These are phyloP conservation scores for Blastobotrys elegans DNA, from an alignment of 1,139 yeast genomes.

Conservation along the genomic window DNA sequence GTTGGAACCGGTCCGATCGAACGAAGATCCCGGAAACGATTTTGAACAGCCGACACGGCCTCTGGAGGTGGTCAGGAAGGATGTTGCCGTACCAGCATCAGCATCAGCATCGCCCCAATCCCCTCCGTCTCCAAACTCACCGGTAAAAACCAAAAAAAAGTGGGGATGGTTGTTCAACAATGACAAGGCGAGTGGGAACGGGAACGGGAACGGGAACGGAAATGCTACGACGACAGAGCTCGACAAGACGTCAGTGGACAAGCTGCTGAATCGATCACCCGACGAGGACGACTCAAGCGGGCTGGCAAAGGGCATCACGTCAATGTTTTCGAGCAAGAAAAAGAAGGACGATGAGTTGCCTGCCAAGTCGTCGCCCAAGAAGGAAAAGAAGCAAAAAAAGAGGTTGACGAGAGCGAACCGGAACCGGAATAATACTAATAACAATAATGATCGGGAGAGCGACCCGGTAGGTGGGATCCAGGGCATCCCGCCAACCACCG, in stretches of 20 bases:
- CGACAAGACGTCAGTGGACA: constrained; percentile 17
- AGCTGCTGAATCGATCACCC: constrained; percentile 16
- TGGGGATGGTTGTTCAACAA: constrained; percentile 26
- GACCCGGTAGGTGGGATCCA: constrained; percentile 15
- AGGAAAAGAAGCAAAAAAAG: constrained; percentile 16
- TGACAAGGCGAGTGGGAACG: constrained; percentile 2
- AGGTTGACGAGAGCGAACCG: constrained; percentile 14
- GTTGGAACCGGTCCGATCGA: too few relatives aligned
- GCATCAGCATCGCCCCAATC: neutral
- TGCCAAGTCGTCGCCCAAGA: constrained; percentile 12
- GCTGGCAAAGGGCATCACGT: constrained; percentile 17
- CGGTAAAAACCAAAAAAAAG: constrained; percentile 20
- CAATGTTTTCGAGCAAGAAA: constrained; percentile 24
- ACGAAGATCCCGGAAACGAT: too few relatives aligned
- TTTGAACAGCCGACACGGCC: too few relatives aligned
- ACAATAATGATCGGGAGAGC: constrained; percentile 14
- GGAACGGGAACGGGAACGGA: constrained; percentile 8
- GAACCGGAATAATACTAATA: constrained; percentile 11
- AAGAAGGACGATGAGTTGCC: constrained; percentile 18
- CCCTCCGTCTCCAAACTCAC: neutral
- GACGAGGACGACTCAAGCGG: constrained; percentile 13
- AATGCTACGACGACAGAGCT: neutral
- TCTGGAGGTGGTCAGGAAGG: too few relatives aligned
- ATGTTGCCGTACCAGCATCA: neutral
- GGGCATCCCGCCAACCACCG: constrained; percentile 12